Conservation (phyloP, 192 early-diverging fungal species). For the Coemansia sp. region DNA sequence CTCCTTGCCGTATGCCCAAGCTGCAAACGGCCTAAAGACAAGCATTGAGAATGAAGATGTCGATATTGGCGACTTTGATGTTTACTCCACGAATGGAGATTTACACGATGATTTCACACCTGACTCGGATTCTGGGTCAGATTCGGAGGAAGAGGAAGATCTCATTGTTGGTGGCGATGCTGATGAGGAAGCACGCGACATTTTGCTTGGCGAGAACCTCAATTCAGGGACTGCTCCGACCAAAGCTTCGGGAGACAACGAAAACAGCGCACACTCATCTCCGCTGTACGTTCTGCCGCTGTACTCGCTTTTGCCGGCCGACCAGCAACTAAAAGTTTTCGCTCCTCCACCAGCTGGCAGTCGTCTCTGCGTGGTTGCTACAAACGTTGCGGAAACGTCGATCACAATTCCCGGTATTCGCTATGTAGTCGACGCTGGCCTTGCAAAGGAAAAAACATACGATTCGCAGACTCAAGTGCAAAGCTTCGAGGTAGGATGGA, state of each 20-base stretch:
- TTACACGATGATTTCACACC: slow-evolving; percentile 54
- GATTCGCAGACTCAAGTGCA: slow-evolving; percentile 86
- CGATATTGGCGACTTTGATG: slow-evolving; percentile 47
- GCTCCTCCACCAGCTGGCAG: slow-evolving; percentile 81
- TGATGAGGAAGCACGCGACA: slow-evolving; percentile 62
- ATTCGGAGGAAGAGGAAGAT: slow-evolving; percentile 63
- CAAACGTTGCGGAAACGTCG: slow-evolving; percentile 98
- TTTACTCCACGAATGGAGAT: slow-evolving; percentile 45
- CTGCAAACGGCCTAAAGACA: slow-evolving; percentile 48
- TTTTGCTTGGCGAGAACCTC: slow-evolving; percentile 50
- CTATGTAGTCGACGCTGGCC: slow-evolving; percentile 95
- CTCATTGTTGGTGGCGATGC: slow-evolving; percentile 58
- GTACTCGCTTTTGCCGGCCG: slow-evolving; percentile 92
- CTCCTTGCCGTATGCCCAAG: background rate
- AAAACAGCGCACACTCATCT: slow-evolving; percentile 40
- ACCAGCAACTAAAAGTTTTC: slow-evolving; percentile 91
- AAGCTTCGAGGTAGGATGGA: slow-evolving; percentile 89
- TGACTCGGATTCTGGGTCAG: slow-evolving; percentile 55
- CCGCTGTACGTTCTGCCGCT: slow-evolving; percentile 95
- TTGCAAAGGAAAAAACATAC: slow-evolving; percentile 87
- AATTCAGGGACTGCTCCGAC: slow-evolving; percentile 19
- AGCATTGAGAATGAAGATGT: slow-evolving; percentile 58
- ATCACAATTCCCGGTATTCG: slow-evolving; percentile 94
- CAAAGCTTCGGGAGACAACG: slow-evolving; percentile 19
- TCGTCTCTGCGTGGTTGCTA: slow-evolving; percentile 91